These are phyloP conservation scores for Pseudisothecium myosuroides DNA, from an alignment of 225 moss, liverwort and hornwort species.

Conservation along the genomic window DNA sequence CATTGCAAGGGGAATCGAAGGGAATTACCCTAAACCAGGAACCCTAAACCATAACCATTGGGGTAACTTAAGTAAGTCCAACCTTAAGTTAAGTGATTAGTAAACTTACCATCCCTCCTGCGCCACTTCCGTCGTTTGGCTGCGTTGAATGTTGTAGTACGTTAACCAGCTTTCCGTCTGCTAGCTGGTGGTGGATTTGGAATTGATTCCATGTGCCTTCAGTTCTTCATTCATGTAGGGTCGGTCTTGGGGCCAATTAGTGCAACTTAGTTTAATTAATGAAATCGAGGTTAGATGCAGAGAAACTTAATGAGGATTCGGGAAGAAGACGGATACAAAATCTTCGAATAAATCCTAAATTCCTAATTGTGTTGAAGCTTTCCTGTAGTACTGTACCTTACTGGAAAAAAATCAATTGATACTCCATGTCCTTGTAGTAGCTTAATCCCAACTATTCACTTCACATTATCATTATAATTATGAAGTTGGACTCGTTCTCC, in stretches of 20 bases:
- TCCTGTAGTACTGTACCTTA: neutral
- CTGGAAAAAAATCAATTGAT: neutral
- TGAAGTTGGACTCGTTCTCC: neutral
- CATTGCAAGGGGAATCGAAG: no score
- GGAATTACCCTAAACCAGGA: no score
- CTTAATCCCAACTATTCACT: neutral
- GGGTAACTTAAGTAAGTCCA: neutral
- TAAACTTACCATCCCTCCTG: neutral
- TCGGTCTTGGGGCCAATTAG: neutral
- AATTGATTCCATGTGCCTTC: neutral
- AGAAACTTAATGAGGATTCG: neutral
- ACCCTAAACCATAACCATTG: neutral
- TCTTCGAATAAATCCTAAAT: neutral
- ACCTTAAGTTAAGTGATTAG: no score
- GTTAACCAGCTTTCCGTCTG: neutral
- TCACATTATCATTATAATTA: neutral
- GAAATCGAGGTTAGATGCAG: neutral
- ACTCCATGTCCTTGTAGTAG: neutral
- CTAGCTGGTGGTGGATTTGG: neutral
- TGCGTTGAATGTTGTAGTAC: neutral
- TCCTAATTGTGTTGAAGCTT: neutral
- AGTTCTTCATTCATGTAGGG: neutral
- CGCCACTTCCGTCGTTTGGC: neutral
- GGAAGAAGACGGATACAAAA: neutral
- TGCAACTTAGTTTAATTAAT: neutral